phyloP scores from a whole-genome alignment of 1,139 yeast species.

The Kodamaea sp. region DNA sequence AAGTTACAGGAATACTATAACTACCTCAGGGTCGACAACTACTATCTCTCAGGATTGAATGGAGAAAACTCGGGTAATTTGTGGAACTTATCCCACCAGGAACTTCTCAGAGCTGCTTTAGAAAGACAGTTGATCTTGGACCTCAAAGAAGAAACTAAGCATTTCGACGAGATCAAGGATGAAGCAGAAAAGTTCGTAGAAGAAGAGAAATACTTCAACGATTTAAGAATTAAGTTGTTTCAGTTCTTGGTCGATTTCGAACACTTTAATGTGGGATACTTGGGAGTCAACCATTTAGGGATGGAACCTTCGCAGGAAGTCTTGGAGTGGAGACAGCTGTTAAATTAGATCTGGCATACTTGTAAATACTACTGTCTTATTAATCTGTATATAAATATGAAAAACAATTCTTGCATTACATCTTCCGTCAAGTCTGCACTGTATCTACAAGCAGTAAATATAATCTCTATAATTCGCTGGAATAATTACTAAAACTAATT shows the following conservation, averaged over 20 bases:
- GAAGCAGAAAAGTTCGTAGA: conserved; percentile 13
- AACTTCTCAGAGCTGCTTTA: conserved; percentile 47
- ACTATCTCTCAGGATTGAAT: conserved; percentile 43
- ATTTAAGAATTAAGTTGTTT: conserved; percentile 28
- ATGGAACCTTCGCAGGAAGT: conserved; percentile 2
- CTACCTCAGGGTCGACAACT: conserved; percentile 53
- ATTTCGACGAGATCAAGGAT: conserved; percentile 16
- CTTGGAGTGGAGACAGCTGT: conserved; percentile 9
- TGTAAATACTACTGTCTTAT: neutral
- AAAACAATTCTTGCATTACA: neutral
- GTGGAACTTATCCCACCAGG: conserved; percentile 46
- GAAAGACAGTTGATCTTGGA: conserved; percentile 49
- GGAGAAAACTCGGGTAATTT: conserved; percentile 43
- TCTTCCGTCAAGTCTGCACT: too few relatives aligned
- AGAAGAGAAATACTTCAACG: conserved; percentile 17
- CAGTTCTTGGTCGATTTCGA: conserved; percentile 37
- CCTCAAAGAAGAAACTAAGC: conserved; percentile 20
- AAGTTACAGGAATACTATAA: conserved; percentile 41
- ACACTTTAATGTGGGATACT: conserved; percentile 37
- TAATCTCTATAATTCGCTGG: neutral
- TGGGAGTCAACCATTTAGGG: conserved; percentile 22
- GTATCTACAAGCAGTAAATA: neutral
- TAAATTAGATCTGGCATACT: neutral
- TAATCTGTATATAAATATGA: too few relatives aligned
- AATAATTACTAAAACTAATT: neutral